Evolutionary conservation across 805 yeast genomes (phyloP).

Genomic region (Saccharomycopsis fermentans): DNA sequence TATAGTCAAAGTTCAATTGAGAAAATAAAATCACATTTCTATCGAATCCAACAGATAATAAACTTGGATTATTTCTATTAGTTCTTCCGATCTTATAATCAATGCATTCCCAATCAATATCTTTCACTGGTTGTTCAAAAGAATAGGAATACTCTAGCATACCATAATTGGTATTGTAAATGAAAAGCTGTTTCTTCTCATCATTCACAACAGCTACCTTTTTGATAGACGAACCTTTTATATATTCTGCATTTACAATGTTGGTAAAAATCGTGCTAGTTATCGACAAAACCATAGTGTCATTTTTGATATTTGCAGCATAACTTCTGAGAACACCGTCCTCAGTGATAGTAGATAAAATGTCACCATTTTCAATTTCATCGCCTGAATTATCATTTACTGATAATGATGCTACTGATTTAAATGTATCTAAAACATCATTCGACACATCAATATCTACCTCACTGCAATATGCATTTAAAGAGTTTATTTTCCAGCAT

Average conservation of each 20-base stretch:
- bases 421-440: neutral
- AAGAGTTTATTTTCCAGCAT: conserved; percentile 34
- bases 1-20: conserved; percentile 81
- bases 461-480: conserved; percentile 21
- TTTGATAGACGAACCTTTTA: conserved; percentile 67
- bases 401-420: neutral
- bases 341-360: conserved; percentile 49
- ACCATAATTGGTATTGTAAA: conserved; percentile 72
- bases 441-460: conserved; percentile 27
- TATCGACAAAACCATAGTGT: neutral
- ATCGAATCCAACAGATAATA: conserved; percentile 71
- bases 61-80: conserved; percentile 52
- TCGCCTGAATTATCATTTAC: conserved; percentile 23
- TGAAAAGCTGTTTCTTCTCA: conserved; percentile 38
- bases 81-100: neutral
- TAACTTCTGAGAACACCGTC: conserved; percentile 41
- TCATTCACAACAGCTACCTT: conserved; percentile 68
- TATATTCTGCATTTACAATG: conserved; percentile 37
- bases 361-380: conserved; percentile 23
- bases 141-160: conserved; percentile 53
- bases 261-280: conserved; percentile 41
- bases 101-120: conserved; percentile 77
- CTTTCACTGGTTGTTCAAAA: conserved; percentile 42
- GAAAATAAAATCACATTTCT: conserved; percentile 58
- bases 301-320: conserved; percentile 28